Base-by-base conservation (phyloP, 352 stramenopile species). In the Pythium grandisporangium region DNA sequence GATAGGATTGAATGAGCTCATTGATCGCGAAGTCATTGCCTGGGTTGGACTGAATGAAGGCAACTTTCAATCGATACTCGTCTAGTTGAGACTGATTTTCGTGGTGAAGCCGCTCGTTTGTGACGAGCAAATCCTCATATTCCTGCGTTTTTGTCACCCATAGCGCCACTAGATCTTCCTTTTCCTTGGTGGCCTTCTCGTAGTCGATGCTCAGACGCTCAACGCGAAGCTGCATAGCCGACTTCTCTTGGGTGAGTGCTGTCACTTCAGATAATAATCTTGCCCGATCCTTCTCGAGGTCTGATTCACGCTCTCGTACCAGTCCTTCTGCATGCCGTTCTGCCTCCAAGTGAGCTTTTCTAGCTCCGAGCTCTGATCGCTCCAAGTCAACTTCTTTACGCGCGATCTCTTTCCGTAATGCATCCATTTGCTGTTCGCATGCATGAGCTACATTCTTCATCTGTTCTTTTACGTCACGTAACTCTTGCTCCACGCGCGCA, bases 331-430 rank as follows among this genome's bases (percentile, higher is more conserved):
- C 46, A 33, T 66, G 53, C 39, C 67, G 58, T 16, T 80, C 56
- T 1, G 51, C 57, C 11, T 78, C 56, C 2, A 78, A 21, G 20
- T 74, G 53, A 14, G 53, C 37, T 24, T 51, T 69, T 30, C 55
- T 55, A 8, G 33, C 43, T 6, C 49, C 34, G 12, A 82, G 49
- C 13, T 61, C 45, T 3, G 60, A 30, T n/a, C 61, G 55, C 41
- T 84, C 70, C 6, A 78, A 37, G 21, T 80, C 63, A 3, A 82
- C 38, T 10, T 80, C 61, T 26, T 61, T 62, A 1, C 58, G 55
- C 13, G 60, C 64, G 14, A 75, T 23, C 16, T 79, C 58, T 47
- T 73, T 71, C 5, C 51, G 45, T 46, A 70, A 51, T 0, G 13
- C 19, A 7, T 82, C 71, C 11, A 70, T 2, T 38, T 68, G 58